phyloP scores from a whole-genome alignment of 495 filamentous ascomycete species.

The Podospora tetraspora region DNA sequence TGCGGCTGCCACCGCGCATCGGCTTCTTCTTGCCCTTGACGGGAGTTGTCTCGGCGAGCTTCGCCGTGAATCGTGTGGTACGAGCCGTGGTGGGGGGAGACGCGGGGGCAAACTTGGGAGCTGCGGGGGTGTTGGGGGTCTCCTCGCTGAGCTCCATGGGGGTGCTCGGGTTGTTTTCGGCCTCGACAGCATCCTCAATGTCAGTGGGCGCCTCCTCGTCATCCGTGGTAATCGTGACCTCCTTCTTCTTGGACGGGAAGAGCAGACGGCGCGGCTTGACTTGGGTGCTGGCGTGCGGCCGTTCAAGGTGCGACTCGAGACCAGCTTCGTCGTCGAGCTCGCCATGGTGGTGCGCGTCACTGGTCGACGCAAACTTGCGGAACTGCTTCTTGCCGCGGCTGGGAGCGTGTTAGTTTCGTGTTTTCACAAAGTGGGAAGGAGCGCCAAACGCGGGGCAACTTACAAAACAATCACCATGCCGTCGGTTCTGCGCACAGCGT shows the following conservation, averaged over 20 bases:
- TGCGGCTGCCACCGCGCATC: constrained; percentile 38
- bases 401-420: constrained; percentile 12
- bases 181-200: constrained; percentile 49
- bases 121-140: constrained; percentile 43
- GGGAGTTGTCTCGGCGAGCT: constrained; percentile 24
- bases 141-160: constrained; percentile 29
- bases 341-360: constrained; percentile 16
- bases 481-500: constrained; percentile 61
- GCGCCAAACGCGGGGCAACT: constrained; percentile 36
- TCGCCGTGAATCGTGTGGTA: constrained; percentile 44
- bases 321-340: constrained; percentile 39
- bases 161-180: constrained; percentile 47
- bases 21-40: constrained; percentile 21
- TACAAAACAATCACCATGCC: constrained; percentile 86
- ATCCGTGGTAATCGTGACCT: constrained; percentile 51
- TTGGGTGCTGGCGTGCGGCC: constrained; percentile 62
- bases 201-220: constrained; percentile 49
- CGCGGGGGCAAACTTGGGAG: constrained; percentile 47
- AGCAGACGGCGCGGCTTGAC: constrained; percentile 75
- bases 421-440: neutral
- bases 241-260: constrained; percentile 56
- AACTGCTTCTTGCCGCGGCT: constrained; percentile 91
- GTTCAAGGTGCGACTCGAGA: constrained; percentile 44
- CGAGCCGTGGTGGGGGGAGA: constrained; percentile 53
- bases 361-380: constrained; percentile 50